Conservation (phyloP, 345 rosid species). For the Ceriops tagal region DNA sequence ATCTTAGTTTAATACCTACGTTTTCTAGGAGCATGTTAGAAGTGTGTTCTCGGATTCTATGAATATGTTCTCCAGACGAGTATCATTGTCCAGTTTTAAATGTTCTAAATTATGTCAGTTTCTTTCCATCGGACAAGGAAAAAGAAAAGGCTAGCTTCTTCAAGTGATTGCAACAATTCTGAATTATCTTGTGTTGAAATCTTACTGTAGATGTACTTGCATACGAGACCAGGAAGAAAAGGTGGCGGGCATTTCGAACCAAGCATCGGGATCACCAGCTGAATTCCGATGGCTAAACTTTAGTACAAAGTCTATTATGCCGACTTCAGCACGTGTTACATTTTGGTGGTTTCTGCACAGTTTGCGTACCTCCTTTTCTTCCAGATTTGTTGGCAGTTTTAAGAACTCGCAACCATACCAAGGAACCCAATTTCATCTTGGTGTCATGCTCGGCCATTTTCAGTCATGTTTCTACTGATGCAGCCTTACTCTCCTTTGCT, state of each 20-base stretch:
- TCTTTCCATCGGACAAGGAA: neutral
- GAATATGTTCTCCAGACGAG: too few relatives aligned
- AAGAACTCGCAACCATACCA: too few relatives aligned
- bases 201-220: conserved; percentile 39
- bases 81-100: too few relatives aligned
- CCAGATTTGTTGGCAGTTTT: too few relatives aligned
- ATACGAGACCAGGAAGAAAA: conserved; percentile 43
- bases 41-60: too few relatives aligned
- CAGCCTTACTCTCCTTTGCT: too few relatives aligned
- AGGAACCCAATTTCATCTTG: too few relatives aligned
- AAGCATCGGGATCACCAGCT: conserved; percentile 28
- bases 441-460: too few relatives aligned
- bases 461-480: too few relatives aligned
- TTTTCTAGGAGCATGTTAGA: too few relatives aligned
- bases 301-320: neutral
- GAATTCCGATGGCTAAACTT: conserved; percentile 25
- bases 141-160: neutral
- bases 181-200: neutral
- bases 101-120: neutral
- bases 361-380: too few relatives aligned
- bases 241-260: conserved; percentile 36
- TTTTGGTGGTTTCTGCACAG: neutral
- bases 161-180: neutral
- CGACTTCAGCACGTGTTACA: neutral
- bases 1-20: too few relatives aligned